Conservation (phyloP, 2,329 filamentous ascomycete genomes). For the Sphaerulina populicola region DNA sequence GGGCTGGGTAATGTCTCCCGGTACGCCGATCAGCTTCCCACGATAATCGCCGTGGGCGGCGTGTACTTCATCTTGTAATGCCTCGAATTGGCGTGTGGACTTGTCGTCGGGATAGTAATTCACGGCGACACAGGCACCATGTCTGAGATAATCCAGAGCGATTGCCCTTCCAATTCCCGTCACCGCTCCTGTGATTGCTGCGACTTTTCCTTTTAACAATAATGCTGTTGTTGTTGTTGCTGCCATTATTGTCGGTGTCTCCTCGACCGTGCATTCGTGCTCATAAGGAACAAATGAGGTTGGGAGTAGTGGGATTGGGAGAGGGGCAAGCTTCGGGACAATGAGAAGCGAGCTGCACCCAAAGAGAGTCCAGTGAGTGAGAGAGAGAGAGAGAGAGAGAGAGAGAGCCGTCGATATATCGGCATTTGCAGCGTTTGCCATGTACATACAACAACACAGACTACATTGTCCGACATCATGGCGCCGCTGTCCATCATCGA, state of each 20-base stretch:
- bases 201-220: constrained; percentile 60
- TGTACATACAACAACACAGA: not conserved
- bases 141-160: constrained; percentile 65
- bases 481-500: constrained; percentile 55
- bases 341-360: constrained; percentile 10
- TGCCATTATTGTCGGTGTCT: constrained; percentile 10
- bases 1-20: constrained; percentile 69
- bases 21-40: constrained; percentile 52
- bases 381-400: not conserved
- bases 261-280: not conserved
- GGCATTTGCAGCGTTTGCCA: too few relatives aligned
- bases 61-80: constrained; percentile 42
- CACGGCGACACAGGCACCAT: constrained; percentile 70
- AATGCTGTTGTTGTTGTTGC: constrained; percentile 31
- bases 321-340: constrained; percentile 11
- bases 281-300: too few relatives aligned
- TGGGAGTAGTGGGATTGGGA: not conserved
- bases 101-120: constrained; percentile 63
- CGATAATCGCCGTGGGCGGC: too few relatives aligned
- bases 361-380: too few relatives aligned
- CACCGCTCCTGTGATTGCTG: constrained; percentile 77
- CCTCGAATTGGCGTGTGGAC: constrained; percentile 40
- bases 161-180: constrained; percentile 85
- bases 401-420: not conserved
- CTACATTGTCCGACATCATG: not conserved